Percentiles rank a stretch among this genome's conserved stretches.
These are phyloP conservation scores for Trypanosoma brucei DNA, from an alignment of 208 protist genomes.

Conservation along the genomic window DNA sequence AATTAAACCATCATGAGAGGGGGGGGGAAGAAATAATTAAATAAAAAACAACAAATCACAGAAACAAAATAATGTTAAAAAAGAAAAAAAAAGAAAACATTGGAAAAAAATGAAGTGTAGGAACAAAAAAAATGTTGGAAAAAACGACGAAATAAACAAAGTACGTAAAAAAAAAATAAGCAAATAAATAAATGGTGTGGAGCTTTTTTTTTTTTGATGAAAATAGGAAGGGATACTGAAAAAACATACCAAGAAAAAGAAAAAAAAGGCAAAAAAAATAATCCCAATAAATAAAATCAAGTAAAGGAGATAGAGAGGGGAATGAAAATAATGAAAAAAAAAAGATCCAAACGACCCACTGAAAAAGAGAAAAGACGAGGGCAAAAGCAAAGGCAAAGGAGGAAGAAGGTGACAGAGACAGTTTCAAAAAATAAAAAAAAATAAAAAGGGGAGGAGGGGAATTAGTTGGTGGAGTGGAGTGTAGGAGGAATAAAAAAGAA, in stretches of 20 bases:
- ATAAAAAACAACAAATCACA: neutral
- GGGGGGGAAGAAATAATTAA: neutral
- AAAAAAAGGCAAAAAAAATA: conserved; percentile 6
- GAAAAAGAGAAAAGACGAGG: too few species aligned
- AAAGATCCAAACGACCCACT: conserved; percentile 5
- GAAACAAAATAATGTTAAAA: neutral
- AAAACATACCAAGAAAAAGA: neutral
- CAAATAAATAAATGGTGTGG: too few species aligned
- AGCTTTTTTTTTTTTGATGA: neutral
- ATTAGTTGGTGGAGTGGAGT: too few species aligned
- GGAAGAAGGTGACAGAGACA: too few species aligned
- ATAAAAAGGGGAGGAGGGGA: too few species aligned
- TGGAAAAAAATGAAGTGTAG: neutral
- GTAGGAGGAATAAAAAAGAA: neutral
- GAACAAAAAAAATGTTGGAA: too few species aligned
- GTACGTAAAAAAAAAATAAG: conserved; percentile 5
- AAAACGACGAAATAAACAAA: conserved; percentile 3
- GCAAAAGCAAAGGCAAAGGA: too few species aligned
- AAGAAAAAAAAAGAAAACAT: conserved; percentile 2
- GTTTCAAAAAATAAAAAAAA: too few species aligned
- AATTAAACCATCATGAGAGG: neutral
- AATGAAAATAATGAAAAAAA: conserved; percentile 10
- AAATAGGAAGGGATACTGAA: neutral
- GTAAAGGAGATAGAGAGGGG: conserved; percentile 4
- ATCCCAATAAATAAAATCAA: conserved; percentile 3